Base-by-base conservation (phyloP, 768 basidiomycete species). In the Boletus rubescentipes region DNA sequence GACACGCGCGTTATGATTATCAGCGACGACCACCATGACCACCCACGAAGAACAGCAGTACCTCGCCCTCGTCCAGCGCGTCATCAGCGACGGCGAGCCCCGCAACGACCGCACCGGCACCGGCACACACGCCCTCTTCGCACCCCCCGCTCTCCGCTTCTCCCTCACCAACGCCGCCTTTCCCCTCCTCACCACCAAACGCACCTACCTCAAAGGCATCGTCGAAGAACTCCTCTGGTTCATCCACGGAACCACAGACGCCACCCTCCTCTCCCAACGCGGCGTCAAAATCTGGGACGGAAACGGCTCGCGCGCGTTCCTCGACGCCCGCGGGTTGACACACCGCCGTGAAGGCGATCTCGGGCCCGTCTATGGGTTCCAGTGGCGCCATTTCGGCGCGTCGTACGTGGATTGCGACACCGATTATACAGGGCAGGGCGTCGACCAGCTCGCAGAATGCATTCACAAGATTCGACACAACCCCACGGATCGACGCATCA, bases 211-310 rank as follows among this genome's bases (percentile, higher is more conserved):
- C 23, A 86, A 91, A 29, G 96, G 93, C 0, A 95, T 99, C 37
- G 72, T 91, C 20, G 94, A 95, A 66, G 96, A 98, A 61, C 83
- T 99, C 1, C 77, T 98, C 8, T 99, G 96, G 96, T 99, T 99
- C 65, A 73, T 97, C 15, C 75, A 77, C 35, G 95, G 96, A 1
- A 79, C 77, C 9, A 98, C 95, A 0, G 93, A 97, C 72, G 84
- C 90, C 0, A 85, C 75, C 6, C 60, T 86, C 0, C 79, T 99
- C 37, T 83, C 85, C 2, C 77, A 80, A 30, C 91, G 91, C 67
- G 93, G 92, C 47, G 82, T 98, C 57, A 90, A 91, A 69, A 98
- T 99, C 62, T 99, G 97, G 97, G 94, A 98, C 67, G 94, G 95
- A 0, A 98, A 99, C 59, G 95, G 93, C 9, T 88, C 88, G 3